Evolutionary conservation across 106 monocot genomes (phyloP).

Genomic region (Allium sativum): DNA sequence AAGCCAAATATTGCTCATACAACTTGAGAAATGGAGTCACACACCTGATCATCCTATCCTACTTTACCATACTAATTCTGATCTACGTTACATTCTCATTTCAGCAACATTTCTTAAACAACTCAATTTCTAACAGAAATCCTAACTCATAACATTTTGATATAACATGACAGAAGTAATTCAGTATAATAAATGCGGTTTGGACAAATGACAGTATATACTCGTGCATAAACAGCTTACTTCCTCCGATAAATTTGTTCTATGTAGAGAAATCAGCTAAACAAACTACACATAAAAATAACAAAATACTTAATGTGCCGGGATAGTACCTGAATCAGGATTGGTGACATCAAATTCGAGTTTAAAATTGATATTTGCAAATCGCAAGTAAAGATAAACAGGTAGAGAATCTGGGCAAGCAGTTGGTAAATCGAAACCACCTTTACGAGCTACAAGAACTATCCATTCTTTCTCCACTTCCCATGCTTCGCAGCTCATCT

Average conservation of each 20-base stretch:
- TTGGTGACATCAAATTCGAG: conserved; percentile 32
- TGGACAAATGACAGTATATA: background rate
- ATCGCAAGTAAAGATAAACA: conserved; percentile 32
- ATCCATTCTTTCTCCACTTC: conserved; percentile 16
- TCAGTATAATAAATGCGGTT: background rate
- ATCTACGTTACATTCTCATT: too few species aligned
- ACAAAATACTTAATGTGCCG: background rate
- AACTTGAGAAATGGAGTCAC: too few species aligned
- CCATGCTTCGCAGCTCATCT: conserved; percentile 3
- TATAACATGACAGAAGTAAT: background rate
- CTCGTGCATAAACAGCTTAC: background rate
- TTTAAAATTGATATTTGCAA: conserved; percentile 19
- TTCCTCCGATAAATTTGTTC: background rate
- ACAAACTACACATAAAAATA: background rate
- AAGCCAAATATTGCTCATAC: too few species aligned
- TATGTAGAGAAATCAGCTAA: background rate
- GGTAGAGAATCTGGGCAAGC: conserved; percentile 73
- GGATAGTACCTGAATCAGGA: conserved; percentile 46
- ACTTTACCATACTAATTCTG: too few species aligned
- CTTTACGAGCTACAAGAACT: conserved; percentile 69
- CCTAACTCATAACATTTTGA: background rate
- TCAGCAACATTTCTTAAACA: background rate
- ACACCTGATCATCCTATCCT: too few species aligned
- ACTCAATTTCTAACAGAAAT: background rate
- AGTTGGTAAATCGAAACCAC: conserved; percentile 69